A percentile compares a stretch with the other conserved stretches of the same genome.
phyloP scores from a whole-genome alignment of 2,329 filamentous ascomycete species.

The Bipolaris oryzae region DNA sequence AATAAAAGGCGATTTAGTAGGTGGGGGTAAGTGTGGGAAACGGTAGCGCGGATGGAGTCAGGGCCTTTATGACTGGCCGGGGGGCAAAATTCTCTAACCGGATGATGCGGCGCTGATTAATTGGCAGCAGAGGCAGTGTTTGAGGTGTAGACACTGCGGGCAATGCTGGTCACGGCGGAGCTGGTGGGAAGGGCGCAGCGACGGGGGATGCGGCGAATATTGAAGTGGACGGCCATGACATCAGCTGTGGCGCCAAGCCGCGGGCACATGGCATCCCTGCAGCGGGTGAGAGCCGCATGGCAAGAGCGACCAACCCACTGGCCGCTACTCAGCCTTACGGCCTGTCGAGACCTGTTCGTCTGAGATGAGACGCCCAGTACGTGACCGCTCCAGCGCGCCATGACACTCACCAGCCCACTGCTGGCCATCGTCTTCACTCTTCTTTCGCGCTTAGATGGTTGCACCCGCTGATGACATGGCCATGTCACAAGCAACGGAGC shows the following conservation, averaged over 20 bases:
- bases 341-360: neutral
- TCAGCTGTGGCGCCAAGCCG: conserved; percentile 18
- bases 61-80: conserved; percentile 31
- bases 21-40: conserved; percentile 35
- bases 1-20: conserved; percentile 27
- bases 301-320: conserved; percentile 15
- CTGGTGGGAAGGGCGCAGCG: conserved; percentile 8
- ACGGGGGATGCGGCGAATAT: conserved; percentile 21
- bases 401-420: conserved; percentile 3
- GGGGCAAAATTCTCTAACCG: conserved; percentile 24
- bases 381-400: neutral
- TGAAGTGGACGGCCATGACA: conserved; percentile 19
- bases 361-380: neutral
- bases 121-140: neutral
- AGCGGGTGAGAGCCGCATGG: conserved; percentile 18
- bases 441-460: neutral
- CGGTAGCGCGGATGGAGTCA: conserved; percentile 16
- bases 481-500: conserved; percentile 16
- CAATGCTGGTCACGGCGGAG: conserved; percentile 10
- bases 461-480: conserved; percentile 35
- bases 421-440: conserved; percentile 7
- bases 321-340: conserved; percentile 21
- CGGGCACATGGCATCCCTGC: conserved; percentile 23
- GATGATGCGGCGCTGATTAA: conserved; percentile 3
- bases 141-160: conserved; percentile 5